These are phyloP conservation scores for Cercospora zeina DNA, from an alignment of 2,329 filamentous ascomycete species.

Conservation along the genomic window DNA sequence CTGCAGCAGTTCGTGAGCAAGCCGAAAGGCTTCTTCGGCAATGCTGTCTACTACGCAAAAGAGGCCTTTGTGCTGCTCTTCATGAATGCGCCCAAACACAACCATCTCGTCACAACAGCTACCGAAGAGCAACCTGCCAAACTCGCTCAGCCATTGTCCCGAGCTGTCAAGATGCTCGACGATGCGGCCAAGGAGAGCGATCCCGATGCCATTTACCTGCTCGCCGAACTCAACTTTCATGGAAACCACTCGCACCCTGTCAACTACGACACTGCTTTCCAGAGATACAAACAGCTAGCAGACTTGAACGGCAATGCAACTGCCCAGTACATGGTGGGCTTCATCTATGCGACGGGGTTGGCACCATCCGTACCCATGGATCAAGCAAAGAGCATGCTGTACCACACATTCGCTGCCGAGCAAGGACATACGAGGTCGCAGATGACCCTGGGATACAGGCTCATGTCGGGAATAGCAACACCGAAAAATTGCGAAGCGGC, in stretches of 20 bases:
- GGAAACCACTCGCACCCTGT: constrained; percentile 88
- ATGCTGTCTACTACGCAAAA: constrained; percentile 61
- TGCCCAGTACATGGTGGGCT: constrained; percentile 90
- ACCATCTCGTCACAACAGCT: constrained; percentile 44
- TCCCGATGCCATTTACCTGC: constrained; percentile 81
- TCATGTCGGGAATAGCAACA: constrained; percentile 81
- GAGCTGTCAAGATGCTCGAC: constrained; percentile 61
- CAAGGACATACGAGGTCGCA: constrained; percentile 80
- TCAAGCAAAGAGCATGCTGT: constrained; percentile 87
- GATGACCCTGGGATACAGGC: constrained; percentile 88
- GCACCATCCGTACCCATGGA: constrained; percentile 77
- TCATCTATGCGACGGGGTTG: constrained; percentile 93
- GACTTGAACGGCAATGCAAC: constrained; percentile 79
- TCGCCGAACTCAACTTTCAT: constrained; percentile 95
- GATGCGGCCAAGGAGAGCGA: constrained; percentile 58
- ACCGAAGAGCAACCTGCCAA: constrained; percentile 45
- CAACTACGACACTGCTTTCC: constrained; percentile 76
- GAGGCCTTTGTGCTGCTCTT: constrained; percentile 64
- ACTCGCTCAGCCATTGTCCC: constrained; percentile 54
- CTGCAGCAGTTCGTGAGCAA: constrained; percentile 47
- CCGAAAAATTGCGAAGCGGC: constrained; percentile 83
- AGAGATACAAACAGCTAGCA: constrained; percentile 77
- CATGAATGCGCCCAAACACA: constrained; percentile 60
- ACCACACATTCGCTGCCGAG: constrained; percentile 90
- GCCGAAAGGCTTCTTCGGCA: constrained; percentile 59